These are phyloP conservation scores for Solanum raphanifolium DNA, from an alignment of 257 asterid genomes.

Conservation along the genomic window DNA sequence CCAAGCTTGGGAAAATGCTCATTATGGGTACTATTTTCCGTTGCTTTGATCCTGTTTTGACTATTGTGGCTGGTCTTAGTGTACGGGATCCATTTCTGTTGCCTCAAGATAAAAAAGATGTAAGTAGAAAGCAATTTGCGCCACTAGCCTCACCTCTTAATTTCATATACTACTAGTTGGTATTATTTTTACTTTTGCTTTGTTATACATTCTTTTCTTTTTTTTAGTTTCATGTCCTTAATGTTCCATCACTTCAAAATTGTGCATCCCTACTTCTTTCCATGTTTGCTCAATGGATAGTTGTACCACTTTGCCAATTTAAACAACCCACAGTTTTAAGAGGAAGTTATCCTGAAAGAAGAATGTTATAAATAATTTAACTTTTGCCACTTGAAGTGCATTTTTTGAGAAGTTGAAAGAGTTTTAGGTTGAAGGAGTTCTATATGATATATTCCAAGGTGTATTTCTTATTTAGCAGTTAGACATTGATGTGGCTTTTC, in stretches of 20 bases:
- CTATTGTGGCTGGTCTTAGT: slow-evolving; percentile 93
- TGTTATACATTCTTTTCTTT: not conserved
- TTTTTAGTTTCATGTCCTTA: not conserved
- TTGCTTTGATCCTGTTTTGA: slow-evolving; percentile 92
- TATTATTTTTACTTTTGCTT: not conserved
- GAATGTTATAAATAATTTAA: not conserved
- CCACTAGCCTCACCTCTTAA: not conserved
- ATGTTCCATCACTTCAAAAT: not conserved
- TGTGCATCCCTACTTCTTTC: not conserved
- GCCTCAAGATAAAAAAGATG: slow-evolving; percentile 97
- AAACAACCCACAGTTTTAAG: not conserved
- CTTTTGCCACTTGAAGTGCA: not conserved
- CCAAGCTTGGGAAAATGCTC: slow-evolving; percentile 97
- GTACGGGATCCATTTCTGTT: slow-evolving; percentile 94
- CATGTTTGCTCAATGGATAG: not conserved
- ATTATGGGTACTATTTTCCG: slow-evolving; percentile 81
- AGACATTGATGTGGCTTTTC: not conserved
- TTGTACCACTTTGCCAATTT: not conserved
- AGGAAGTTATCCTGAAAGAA: not conserved
- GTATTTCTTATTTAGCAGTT: not conserved
- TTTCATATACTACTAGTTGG: not conserved
- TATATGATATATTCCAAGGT: not conserved
- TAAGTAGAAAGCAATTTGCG: slow-evolving; percentile 24
- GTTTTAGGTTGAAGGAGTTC: not conserved
- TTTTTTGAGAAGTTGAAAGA: not conserved